phyloP scores from a whole-genome alignment of 768 basidiomycete genomes.

The Sistotremastrum niveocremeum region DNA sequence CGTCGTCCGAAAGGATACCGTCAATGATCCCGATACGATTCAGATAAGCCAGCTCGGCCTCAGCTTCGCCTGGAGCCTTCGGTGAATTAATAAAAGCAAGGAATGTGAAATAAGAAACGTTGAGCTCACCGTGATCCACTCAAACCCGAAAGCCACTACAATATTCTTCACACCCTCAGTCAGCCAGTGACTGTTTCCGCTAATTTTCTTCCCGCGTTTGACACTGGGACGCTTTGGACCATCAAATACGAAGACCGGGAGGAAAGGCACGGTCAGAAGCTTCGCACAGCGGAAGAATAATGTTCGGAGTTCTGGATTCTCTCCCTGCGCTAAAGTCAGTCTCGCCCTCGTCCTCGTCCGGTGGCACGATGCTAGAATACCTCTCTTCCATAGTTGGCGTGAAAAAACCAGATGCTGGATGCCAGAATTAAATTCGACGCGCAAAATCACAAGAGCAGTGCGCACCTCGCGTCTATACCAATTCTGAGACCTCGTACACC shows the following conservation, averaged over 20 bases:
- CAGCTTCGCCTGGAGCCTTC: constrained; percentile 88
- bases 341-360: not conserved
- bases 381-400: not conserved
- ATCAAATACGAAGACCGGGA: constrained; percentile 36
- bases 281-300: constrained; percentile 29
- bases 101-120: not conserved
- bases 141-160: constrained; percentile 30
- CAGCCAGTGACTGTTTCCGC: constrained; percentile 16
- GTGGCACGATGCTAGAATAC: not conserved
- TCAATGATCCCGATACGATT: constrained; percentile 76
- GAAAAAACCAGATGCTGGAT: constrained; percentile 21
- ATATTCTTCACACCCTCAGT: constrained; percentile 17
- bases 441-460: not conserved
- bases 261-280: constrained; percentile 24
- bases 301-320: constrained; percentile 27
- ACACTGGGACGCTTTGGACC: constrained; percentile 26
- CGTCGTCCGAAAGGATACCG: constrained; percentile 83
- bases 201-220: constrained; percentile 24
- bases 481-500: constrained; percentile 20
- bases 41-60: constrained; percentile 83
- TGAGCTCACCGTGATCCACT: constrained; percentile 21
- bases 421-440: constrained; percentile 7
- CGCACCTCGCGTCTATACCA: constrained; percentile 25
- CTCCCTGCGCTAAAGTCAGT: constrained; percentile 13
- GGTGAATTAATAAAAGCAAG: constrained; percentile 10